Evolutionary conservation across 176 grass and related monocot genomes (phyloP).

Genomic region (Saccharum spontaneum): DNA sequence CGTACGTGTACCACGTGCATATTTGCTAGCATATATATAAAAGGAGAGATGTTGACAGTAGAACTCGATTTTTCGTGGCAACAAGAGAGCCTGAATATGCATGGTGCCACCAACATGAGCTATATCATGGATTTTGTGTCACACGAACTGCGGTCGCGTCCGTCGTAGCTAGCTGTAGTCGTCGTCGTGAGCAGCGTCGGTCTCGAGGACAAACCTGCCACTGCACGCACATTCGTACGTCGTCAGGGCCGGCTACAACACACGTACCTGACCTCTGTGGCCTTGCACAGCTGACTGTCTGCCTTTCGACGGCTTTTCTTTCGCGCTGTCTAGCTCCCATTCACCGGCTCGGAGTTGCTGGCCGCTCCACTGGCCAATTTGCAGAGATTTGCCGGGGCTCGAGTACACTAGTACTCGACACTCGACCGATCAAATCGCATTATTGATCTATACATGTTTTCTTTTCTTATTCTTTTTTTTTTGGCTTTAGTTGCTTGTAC

Average conservation of each 20-base stretch:
- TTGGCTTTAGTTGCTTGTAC: background rate
- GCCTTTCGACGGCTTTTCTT: slow-evolving; percentile 17
- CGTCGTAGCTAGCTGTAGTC: background rate
- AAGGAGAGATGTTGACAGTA: too few relatives aligned
- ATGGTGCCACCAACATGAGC: too few relatives aligned
- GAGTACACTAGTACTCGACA: background rate
- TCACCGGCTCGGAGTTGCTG: slow-evolving; percentile 30
- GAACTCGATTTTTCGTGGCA: too few relatives aligned
- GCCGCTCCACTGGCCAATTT: slow-evolving; percentile 36
- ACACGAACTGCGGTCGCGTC: slow-evolving; percentile 4
- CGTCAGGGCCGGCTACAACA: background rate
- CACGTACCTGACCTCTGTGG: background rate
- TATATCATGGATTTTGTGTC: background rate
- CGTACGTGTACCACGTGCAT: too few relatives aligned
- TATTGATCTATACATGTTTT: background rate
- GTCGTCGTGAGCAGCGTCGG: slow-evolving; percentile 1
- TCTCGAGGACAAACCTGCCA: background rate
- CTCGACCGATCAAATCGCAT: background rate
- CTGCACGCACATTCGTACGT: background rate
- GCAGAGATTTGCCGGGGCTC: slow-evolving; percentile 13
- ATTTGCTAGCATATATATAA: too few relatives aligned
- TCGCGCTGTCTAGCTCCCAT: slow-evolving; percentile 35
- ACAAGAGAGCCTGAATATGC: too few relatives aligned
- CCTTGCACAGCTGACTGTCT: background rate
- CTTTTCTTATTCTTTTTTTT: background rate